Conservation (phyloP, 2,329 filamentous ascomycete species). For the Colletotrichum abscissum region DNA sequence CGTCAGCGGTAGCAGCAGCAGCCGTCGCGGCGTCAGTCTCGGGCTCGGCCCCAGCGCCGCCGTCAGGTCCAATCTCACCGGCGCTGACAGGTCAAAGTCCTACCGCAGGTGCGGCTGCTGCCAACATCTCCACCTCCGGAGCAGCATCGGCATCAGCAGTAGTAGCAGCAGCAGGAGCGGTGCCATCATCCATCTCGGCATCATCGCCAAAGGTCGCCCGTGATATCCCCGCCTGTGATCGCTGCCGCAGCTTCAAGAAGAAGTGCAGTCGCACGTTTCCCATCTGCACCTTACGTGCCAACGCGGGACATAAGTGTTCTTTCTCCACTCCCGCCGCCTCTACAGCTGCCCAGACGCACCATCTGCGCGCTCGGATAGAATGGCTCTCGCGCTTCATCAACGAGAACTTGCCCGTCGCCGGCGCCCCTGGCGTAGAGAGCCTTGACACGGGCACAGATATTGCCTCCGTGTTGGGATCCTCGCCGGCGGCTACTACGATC, state of each 20-base stretch:
- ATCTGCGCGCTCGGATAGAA: conserved; percentile 51
- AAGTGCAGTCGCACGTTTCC: conserved; percentile 56
- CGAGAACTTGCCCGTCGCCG: conserved; percentile 41
- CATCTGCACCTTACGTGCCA: conserved; percentile 52
- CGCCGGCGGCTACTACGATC: background rate
- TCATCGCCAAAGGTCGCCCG: conserved; percentile 40
- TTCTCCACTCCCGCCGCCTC: conserved; percentile 44
- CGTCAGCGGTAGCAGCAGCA: background rate
- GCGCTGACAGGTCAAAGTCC: conserved; percentile 7
- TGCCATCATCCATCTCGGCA: conserved; percentile 34
- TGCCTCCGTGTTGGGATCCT: conserved; percentile 26
- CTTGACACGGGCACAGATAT: conserved; percentile 51
- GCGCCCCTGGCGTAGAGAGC: conserved; percentile 44
- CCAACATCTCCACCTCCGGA: conserved; percentile 42
- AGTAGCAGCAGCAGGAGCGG: no score
- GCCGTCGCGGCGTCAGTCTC: background rate
- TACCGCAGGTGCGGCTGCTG: background rate
- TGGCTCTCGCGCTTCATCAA: conserved; percentile 54
- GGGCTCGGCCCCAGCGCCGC: background rate
- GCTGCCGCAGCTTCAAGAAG: conserved; percentile 58
- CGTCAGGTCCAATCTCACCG: background rate
- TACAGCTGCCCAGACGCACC: conserved; percentile 48
- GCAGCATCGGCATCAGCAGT: background rate
- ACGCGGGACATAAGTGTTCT: conserved; percentile 52
- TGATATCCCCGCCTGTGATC: conserved; percentile 50